A percentile compares a stretch with the other conserved stretches of the same genome.
These are phyloP conservation scores for Botryotinia narcissicola DNA, from an alignment of 2,329 filamentous ascomycete species.

Conservation along the genomic window DNA sequence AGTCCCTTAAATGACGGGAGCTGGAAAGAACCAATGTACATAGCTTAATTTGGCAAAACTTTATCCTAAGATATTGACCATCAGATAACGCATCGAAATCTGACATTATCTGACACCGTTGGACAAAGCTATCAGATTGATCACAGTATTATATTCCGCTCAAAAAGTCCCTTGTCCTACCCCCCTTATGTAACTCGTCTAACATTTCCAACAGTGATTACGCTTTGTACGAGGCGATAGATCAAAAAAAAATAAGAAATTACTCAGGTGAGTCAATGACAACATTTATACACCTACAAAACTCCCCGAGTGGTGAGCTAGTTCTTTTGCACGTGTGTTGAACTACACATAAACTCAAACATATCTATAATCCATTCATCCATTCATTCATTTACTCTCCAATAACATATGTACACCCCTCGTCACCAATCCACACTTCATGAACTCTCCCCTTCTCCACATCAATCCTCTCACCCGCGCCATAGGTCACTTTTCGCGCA, in stretches of 20 bases:
- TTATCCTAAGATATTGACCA: neutral
- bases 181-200: conserved; percentile 12
- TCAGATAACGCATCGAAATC: conserved; percentile 7
- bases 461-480: conserved; percentile 61
- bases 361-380: neutral
- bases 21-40: neutral
- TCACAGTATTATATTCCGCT: neutral
- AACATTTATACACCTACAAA: neutral
- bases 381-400: conserved; percentile 47
- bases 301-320: neutral
- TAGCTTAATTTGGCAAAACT: neutral
- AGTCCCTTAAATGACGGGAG: neutral
- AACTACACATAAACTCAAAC: neutral
- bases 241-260: conserved; percentile 3
- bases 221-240: conserved; percentile 5
- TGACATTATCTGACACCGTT: neutral
- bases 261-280: conserved; percentile 15
- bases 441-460: conserved; percentile 63
- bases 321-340: conserved; percentile 5
- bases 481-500: conserved; percentile 56
- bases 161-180: conserved; percentile 1
- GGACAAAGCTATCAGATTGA: neutral
- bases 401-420: conserved; percentile 67
- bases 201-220: neutral
- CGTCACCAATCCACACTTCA: conserved; percentile 66